Evolutionary conservation across 2,329 filamentous ascomycete species (phyloP), one percentile per base, ranked within the genome.

Genomic region (Teratosphaeria nubilosa): DNA sequence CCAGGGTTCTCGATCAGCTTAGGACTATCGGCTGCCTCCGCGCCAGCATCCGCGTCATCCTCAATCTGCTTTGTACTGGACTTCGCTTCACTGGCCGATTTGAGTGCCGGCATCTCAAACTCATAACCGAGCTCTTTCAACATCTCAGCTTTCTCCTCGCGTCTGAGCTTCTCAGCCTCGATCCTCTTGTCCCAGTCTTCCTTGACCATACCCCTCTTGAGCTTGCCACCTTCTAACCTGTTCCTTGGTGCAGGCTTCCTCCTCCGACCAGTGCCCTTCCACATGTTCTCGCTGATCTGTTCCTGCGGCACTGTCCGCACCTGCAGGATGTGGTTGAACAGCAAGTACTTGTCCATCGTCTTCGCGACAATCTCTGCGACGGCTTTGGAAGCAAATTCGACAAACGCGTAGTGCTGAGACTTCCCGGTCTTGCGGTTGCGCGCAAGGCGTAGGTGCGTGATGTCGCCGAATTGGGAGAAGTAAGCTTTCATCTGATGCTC

Each of bases 341-440:
- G 82, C 45, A 97, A 84, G 75, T 99, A 99, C 76, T 91, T 95
- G 79, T 96, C 85, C 94, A 99, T 99, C 24, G 94, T 96, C 76
- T 91, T 89, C 54, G 90, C 87, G 31, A 95, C 92, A 66, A 97
- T 91, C 68, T 90, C 87, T 45, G 94, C 92, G n/a, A 91, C 88
- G 58, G 90, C 86, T 34, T 80, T 77, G 6, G 82, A 83, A 2
- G 76, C 76, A 69, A 99, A 99, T 75, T 99, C 90, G 69, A 99
- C 82, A 74, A 96, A 99, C 32, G 90, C 94, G 70, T 88, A 95
- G 78, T 97, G 94, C 78, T 94, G 95, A 72, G 88, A 91, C 59
- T 85, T 84, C 58, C 94, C 94, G 1, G 91, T 97, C 73, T 87
- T 87, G 75, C 88, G 90, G 80, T 96, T 97, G 68, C 94, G 87